These are phyloP conservation scores for Colletotrichum eremochloae DNA, from an alignment of 2,329 filamentous ascomycete species.

Conservation along the genomic window DNA sequence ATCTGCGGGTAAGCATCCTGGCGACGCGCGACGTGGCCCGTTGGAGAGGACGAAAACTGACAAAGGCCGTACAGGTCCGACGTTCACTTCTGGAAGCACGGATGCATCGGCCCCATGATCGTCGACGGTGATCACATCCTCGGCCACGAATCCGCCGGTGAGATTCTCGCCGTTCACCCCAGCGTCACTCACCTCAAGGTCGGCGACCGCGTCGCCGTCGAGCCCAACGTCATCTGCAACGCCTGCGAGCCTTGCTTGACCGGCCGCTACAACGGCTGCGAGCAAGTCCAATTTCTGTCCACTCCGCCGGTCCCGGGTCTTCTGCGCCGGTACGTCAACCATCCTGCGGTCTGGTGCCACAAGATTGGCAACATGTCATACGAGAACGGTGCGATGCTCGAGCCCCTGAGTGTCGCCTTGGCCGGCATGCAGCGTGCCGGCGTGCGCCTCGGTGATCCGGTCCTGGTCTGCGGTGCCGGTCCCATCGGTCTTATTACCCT, in stretches of 20 bases:
- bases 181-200: constrained; percentile 83
- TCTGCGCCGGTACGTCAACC: constrained; percentile 92
- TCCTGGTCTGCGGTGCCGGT: constrained; percentile 91
- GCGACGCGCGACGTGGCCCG: background rate
- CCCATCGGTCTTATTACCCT: constrained; percentile 94
- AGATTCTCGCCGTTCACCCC: constrained; percentile 83
- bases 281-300: constrained; percentile 86
- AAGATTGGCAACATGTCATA: constrained; percentile 94
- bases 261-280: constrained; percentile 95
- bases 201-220: constrained; percentile 92
- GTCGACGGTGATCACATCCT: constrained; percentile 91
- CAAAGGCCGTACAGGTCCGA: constrained; percentile 74
- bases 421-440: constrained; percentile 88
- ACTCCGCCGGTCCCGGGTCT: constrained; percentile 92
- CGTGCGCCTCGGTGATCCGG: constrained; percentile 85
- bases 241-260: constrained; percentile 91
- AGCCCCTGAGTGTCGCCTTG: constrained; percentile 90
- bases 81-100: constrained; percentile 97
- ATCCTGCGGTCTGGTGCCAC: constrained; percentile 95
- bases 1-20: constrained; percentile 82
- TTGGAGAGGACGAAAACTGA: constrained; percentile 38
- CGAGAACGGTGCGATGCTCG: constrained; percentile 90
- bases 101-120: constrained; percentile 96
- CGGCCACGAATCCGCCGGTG: constrained; percentile 92
- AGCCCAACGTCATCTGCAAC: constrained; percentile 94